Base-by-base conservation (phyloP, 257 asterid genomes). In the Solanum verrucosum region DNA sequence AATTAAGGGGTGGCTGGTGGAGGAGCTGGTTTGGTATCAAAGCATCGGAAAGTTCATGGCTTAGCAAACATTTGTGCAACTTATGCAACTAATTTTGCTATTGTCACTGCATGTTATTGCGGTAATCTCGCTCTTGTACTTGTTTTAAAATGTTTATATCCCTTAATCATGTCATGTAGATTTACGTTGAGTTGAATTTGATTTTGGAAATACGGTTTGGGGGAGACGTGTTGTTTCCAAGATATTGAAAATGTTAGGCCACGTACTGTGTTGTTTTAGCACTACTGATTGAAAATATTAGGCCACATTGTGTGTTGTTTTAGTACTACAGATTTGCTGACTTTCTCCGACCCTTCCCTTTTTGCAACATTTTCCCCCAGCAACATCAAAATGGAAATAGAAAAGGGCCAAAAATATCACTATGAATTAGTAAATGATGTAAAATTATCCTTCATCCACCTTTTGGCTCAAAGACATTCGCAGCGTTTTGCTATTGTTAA, bases 61-160 rank as follows among this genome's bases (percentile, higher is more conserved):
- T 87, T 93, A 84, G 89, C 96, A 49, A 89, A 90, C 35, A 93
- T 95, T 46, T 88, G 95, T 86, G 93, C 96, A 18, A 90, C 96
- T 38, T 97, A 96, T 89, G 99, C 99, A 7, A 65, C 98, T 60
- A 96, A 97, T 93, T 97, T 93, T 60, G 98, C 98, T 25, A 94
- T 97, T 14, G 94, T 97, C 87, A 92, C 99, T 65, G 98, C 95
- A 15, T 93, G 95, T 90, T 97, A 97, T 79, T 96, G 98, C 93
- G 98, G 99, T 96, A 95, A 86, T 56, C 68, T 4, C 67, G 15
- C 70, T 14, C 35, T 31, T 72, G 5, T 15, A 5, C 42, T 49
- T 29, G 27, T 46, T 79, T 29, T 81, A 13, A 25, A 79, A 79
- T 42, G 35, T 79, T 15, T 7, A 8, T 42, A 79, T 77, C 23